Percentiles rank a stretch among this genome's conserved stretches.
Conservation (phyloP, 441 rosid species). For the Sinapis alba region DNA sequence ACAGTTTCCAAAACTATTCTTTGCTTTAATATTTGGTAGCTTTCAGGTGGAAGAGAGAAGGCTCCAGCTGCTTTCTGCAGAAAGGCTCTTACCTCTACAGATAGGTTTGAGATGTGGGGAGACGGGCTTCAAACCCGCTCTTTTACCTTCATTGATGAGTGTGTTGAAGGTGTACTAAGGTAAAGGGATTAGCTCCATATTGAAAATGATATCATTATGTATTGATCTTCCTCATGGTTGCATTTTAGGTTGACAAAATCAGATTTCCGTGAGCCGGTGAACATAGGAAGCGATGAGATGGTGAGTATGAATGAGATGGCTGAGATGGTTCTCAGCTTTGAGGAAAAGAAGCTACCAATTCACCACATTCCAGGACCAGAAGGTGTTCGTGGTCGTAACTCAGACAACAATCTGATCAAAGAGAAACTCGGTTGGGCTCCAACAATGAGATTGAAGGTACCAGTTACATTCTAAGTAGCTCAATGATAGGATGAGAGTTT, state of each 20-base stretch:
- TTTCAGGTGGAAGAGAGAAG: constrained; percentile 93
- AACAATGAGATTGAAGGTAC: constrained; percentile 90
- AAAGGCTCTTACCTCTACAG: constrained; percentile 75
- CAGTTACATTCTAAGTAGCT: background rate
- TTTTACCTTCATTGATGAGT: constrained; percentile 96
- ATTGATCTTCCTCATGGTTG: background rate
- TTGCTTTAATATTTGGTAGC: constrained; percentile 7
- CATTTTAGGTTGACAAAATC: constrained; percentile 77
- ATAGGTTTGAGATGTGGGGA: constrained; percentile 99
- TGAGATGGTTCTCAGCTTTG: constrained; percentile 89
- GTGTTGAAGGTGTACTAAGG: constrained; percentile 98
- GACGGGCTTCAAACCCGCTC: constrained; percentile 98
- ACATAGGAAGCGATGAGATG: constrained; percentile 99
- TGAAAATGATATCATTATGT: background rate
- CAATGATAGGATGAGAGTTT: background rate
- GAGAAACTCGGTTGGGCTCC: constrained; percentile 99
- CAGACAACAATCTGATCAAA: constrained; percentile 89
- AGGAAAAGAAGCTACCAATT: constrained; percentile 75
- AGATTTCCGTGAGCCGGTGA: constrained; percentile 97
- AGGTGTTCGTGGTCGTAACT: constrained; percentile 98
- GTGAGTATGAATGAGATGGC: constrained; percentile 99
- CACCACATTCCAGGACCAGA: constrained; percentile 98
- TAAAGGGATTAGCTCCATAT: constrained; percentile 21
- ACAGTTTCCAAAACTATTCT: background rate
- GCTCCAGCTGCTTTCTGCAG: constrained; percentile 99